A percentile compares a stretch with the other conserved stretches of the same genome.
Conservation (phyloP, 2,329 filamentous ascomycete species). For the Pseudogymnoascus sp. region DNA sequence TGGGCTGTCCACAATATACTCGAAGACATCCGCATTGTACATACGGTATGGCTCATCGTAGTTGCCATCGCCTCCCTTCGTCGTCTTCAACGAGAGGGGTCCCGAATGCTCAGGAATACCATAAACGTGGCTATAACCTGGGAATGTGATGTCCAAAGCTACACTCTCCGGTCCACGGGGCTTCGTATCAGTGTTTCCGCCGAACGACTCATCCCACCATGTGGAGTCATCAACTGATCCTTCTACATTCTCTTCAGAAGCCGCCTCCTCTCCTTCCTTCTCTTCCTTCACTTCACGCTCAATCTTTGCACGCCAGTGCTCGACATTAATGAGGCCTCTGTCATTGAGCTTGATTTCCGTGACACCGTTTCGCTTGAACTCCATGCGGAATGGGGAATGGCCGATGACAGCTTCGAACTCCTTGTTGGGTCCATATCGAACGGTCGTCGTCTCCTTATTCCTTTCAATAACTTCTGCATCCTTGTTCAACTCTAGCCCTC, state of each 20-base stretch:
- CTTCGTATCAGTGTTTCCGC: slow-evolving; percentile 90
- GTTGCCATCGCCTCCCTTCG: slow-evolving; percentile 78
- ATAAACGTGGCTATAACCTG: slow-evolving; percentile 85
- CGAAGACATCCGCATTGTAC: slow-evolving; percentile 96
- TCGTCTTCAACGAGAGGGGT: slow-evolving; percentile 81
- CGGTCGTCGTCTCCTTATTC: slow-evolving; percentile 61
- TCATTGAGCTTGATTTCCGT: slow-evolving; percentile 86
- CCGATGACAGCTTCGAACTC: slow-evolving; percentile 78
- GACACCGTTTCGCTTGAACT: slow-evolving; percentile 77
- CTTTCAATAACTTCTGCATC: slow-evolving; percentile 62
- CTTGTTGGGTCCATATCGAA: slow-evolving; percentile 71
- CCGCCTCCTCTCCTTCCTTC: slow-evolving; percentile 38
- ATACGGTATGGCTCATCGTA: slow-evolving; percentile 86
- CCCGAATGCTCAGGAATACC: slow-evolving; percentile 92
- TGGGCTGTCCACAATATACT: slow-evolving; percentile 92
- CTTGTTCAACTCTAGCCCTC: slow-evolving; percentile 67
- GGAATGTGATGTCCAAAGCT: slow-evolving; percentile 84
- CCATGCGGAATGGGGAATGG: slow-evolving; percentile 75
- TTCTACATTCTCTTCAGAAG: slow-evolving; percentile 38
- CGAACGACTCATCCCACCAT: slow-evolving; percentile 97
- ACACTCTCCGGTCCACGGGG: slow-evolving; percentile 92
- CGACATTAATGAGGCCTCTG: slow-evolving; percentile 82
- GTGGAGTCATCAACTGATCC: slow-evolving; percentile 68
- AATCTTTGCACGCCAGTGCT: slow-evolving; percentile 89
- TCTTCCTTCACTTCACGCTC: slow-evolving; percentile 45